Conservation (phyloP, 2,329 filamentous ascomycete genomes). For the Phoma herbarum region DNA sequence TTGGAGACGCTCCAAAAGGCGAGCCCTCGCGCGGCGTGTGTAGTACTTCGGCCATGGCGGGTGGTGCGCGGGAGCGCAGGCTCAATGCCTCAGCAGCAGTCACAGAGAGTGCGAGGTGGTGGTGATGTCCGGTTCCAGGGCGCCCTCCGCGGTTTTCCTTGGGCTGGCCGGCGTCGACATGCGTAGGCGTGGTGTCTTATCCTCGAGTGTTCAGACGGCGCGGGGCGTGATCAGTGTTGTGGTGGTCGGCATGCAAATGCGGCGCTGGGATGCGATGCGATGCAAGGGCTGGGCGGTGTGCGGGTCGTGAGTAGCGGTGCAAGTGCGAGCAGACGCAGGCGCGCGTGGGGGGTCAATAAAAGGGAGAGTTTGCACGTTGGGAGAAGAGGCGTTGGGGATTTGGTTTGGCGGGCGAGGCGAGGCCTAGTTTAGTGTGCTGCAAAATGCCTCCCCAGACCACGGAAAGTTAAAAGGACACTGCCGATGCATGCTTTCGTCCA, state of each 20-base stretch:
- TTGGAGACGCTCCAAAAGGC: conserved; percentile 49
- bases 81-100: conserved; percentile 36
- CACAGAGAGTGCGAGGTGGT: conserved; percentile 25
- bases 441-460: conserved; percentile 12
- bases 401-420: conserved; percentile 20
- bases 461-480: conserved; percentile 1
- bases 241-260: conserved; percentile 21
- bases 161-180: conserved; percentile 42
- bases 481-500: conserved; percentile 19
- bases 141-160: conserved; percentile 37
- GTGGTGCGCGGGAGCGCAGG: conserved; percentile 16
- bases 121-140: conserved; percentile 33
- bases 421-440: conserved; percentile 16
- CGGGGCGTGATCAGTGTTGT: conserved; percentile 19
- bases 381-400: conserved; percentile 18
- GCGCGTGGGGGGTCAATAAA: conserved; percentile 16
- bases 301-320: conserved; percentile 3
- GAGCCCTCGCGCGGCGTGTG: conserved; percentile 29
- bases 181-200: conserved; percentile 36
- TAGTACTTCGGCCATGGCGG: conserved; percentile 53
- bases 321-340: conserved; percentile 2
- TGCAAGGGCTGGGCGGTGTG: conserved; percentile 20
- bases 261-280: conserved; percentile 16
- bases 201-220: conserved; percentile 17
- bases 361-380: conserved; percentile 23